phyloP scores from a whole-genome alignment of 2,329 filamentous ascomycete genomes.

The Blumeriella jaapii region DNA sequence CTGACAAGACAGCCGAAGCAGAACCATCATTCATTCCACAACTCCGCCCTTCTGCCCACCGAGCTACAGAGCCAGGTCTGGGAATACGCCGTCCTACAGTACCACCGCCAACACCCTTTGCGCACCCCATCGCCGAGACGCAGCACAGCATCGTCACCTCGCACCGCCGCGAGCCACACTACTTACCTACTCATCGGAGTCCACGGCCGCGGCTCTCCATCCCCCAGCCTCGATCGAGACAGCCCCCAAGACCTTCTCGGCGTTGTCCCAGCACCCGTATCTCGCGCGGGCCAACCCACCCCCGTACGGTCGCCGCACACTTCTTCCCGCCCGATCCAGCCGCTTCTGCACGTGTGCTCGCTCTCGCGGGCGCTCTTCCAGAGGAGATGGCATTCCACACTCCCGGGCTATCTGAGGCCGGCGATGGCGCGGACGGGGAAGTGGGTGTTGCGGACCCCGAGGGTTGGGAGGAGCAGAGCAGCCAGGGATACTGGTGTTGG shows the following conservation, averaged over 20 bases:
- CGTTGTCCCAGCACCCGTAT: neutral
- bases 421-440: neutral
- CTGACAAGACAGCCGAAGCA: too few relatives aligned
- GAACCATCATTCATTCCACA: too few relatives aligned
- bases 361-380: constrained; percentile 1
- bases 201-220: neutral
- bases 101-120: neutral
- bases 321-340: constrained; percentile 2
- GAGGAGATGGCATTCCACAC: neutral
- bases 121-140: neutral
- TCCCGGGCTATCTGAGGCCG: constrained; percentile 1
- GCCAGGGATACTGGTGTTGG: constrained; percentile 1
- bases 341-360: neutral
- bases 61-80: constrained; percentile 2
- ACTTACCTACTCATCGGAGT: neutral
- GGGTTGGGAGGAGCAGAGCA: neutral
- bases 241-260: neutral
- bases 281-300: neutral
- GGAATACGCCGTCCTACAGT: neutral
- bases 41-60: neutral
- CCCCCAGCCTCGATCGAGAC: neutral
- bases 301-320: neutral
- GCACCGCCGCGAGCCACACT: neutral
- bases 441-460: constrained; percentile 1
- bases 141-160: neutral